phyloP scores from a whole-genome alignment of 345 rosid genomes.

The Syzygium aqueum region DNA sequence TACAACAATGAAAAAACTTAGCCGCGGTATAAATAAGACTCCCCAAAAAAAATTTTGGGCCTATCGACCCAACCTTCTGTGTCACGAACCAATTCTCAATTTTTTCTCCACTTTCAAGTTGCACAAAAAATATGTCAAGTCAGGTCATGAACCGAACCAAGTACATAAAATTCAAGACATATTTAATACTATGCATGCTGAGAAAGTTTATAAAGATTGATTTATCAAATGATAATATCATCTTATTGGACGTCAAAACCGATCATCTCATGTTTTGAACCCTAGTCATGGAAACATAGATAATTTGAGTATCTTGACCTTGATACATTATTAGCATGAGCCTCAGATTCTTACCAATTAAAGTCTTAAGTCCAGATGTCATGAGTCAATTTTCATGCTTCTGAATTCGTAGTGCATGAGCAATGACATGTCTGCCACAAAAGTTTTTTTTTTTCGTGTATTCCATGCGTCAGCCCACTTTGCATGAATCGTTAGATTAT shows the following conservation, averaged over 20 bases:
- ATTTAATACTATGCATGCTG: neutral
- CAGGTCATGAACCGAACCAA: no score
- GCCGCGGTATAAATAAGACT: no score
- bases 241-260: neutral
- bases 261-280: neutral
- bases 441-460: neutral
- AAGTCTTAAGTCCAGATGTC: fast-evolving
- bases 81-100: no score
- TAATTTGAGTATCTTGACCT: neutral
- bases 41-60: no score
- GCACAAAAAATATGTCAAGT: no score
- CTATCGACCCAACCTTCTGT: no score
- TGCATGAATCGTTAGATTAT: fast-evolving
- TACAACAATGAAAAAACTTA: no score
- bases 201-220: neutral
- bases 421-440: neutral
- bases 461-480: neutral
- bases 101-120: no score
- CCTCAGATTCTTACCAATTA: neutral
- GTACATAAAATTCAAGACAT: no score
- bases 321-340: neutral
- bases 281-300: neutral
- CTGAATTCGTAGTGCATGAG: no score
- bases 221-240: neutral
- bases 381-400: neutral